Percentiles rank a stretch among this genome's conserved stretches.
Conservation (phyloP, 2,329 filamentous ascomycete species). For the Colletotrichum horii region DNA sequence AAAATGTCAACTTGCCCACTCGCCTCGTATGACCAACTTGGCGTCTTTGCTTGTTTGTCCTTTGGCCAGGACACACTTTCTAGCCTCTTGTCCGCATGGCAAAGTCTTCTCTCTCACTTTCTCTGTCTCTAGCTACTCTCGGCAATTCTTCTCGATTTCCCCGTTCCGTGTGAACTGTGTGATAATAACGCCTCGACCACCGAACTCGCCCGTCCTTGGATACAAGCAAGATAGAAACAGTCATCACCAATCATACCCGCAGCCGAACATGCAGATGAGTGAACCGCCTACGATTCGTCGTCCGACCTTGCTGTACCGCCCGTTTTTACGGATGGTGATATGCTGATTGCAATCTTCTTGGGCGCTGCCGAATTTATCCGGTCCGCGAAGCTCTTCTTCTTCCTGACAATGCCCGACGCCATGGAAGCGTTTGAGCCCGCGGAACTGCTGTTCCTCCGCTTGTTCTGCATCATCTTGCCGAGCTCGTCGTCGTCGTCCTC, state of each 20-base stretch:
- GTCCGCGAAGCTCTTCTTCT: conserved; percentile 51
- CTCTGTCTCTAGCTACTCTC: conserved; percentile 1
- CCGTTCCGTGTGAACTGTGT: conserved; percentile 14
- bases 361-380: conserved; percentile 43
- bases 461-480: conserved; percentile 76
- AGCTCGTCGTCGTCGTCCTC: conserved; percentile 94
- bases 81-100: background rate
- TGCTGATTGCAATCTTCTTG: conserved; percentile 65
- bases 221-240: conserved; percentile 14
- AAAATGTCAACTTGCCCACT: conserved; percentile 5
- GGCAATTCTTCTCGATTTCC: conserved; percentile 15
- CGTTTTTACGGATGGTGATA: conserved; percentile 52
- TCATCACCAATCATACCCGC: conserved; percentile 10
- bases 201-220: conserved; percentile 11
- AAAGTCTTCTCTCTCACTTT: background rate
- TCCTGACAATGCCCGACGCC: conserved; percentile 43
- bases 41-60: background rate
- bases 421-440: conserved; percentile 45
- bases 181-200: conserved; percentile 12
- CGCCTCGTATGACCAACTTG: background rate
- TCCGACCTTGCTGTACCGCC: conserved; percentile 41
- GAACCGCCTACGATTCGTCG: conserved; percentile 40
- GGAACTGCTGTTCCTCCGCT: conserved; percentile 65
- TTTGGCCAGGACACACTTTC: background rate
- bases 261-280: background rate